Evolutionary conservation across 306 rosid species (phyloP).

Genomic region (Bauhinia variegata): DNA sequence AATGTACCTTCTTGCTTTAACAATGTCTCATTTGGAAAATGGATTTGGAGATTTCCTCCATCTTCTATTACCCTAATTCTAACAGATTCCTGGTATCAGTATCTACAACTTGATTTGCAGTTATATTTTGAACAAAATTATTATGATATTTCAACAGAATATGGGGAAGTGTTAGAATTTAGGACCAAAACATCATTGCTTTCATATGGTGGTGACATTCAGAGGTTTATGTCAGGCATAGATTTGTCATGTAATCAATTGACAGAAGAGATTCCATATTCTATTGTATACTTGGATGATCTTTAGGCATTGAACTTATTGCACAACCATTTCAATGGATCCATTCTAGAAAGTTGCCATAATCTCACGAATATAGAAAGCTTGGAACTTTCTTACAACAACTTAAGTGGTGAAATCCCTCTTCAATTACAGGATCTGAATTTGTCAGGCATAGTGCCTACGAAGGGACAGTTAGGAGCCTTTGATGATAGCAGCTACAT

Average conservation of each 20-base stretch:
- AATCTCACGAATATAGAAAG: slow-evolving; percentile 17
- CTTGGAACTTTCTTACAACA: slow-evolving; percentile 36
- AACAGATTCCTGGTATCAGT: neutral
- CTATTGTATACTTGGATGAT: neutral
- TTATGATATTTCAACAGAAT: neutral
- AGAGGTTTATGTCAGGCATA: neutral
- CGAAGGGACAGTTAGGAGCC: neutral
- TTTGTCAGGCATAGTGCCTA: neutral
- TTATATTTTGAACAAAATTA: neutral
- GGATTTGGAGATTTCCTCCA: neutral
- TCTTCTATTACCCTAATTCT: neutral
- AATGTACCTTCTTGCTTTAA: neutral
- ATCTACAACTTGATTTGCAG: neutral
- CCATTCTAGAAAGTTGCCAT: slow-evolving; percentile 18
- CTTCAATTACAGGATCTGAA: neutral
- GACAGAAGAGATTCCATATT: slow-evolving; percentile 17
- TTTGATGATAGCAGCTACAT: no score
- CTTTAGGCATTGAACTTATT: slow-evolving; percentile 33
- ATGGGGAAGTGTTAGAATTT: neutral
- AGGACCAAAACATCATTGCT: neutral
- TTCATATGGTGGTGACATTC: neutral
- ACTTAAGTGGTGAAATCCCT: slow-evolving; percentile 12
- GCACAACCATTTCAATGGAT: slow-evolving; percentile 17
- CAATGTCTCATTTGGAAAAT: neutral
- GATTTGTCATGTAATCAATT: slow-evolving; percentile 11